These are phyloP conservation scores for Tritrichomonas foetus DNA, from an alignment of 208 protist species.

Conservation along the genomic window DNA sequence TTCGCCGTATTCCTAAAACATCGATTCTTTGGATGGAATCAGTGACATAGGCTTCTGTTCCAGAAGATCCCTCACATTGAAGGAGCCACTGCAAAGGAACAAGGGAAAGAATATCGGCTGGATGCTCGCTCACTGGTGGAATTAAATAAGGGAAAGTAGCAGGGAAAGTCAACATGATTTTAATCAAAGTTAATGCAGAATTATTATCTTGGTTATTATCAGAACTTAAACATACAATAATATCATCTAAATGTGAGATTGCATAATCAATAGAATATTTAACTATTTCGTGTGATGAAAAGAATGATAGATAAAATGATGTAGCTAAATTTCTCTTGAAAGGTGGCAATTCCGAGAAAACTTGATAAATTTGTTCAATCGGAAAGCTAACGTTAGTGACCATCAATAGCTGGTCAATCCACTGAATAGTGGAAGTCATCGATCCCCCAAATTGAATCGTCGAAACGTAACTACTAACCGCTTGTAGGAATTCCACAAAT, in stretches of 20 bases:
- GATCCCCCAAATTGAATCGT: conserved; percentile 13
- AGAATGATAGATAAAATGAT: not conserved
- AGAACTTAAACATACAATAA: not conserved
- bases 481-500: not conserved
- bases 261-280: no score
- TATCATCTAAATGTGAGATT: not conserved
- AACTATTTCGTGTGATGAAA: no score
- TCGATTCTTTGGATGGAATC: not conserved
- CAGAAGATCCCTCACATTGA: not conserved
- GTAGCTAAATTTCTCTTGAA: no score
- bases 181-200: not conserved
- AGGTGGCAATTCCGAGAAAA: not conserved
- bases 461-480: not conserved
- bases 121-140: not conserved
- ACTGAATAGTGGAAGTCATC: not conserved
- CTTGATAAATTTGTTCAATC: not conserved
- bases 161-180: not conserved
- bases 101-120: not conserved
- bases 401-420: not conserved
- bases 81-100: not conserved
- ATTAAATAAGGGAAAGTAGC: not conserved
- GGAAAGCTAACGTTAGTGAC: not conserved
- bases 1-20: no score
- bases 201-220: not conserved
- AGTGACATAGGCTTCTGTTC: not conserved